Evolutionary conservation across 805 yeast species (phyloP), one percentile per base, ranked within the genome.

Genomic region (Suhomyces canberraensis): DNA sequence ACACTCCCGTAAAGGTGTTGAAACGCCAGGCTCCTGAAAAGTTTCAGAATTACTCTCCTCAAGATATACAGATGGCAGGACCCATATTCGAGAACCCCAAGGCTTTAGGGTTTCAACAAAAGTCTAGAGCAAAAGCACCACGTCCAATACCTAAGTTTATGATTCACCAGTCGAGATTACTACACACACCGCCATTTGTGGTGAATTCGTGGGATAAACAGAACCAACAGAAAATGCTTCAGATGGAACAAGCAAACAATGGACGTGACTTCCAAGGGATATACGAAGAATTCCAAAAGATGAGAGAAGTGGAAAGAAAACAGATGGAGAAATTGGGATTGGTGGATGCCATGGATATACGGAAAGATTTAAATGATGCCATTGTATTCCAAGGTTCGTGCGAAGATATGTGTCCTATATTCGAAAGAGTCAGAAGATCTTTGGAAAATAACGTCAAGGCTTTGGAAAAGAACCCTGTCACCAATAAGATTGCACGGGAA

Each of bases 391-490:
- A 78, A 40, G 99, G 99, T 3, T 75, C 95, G 1, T 93, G 98
- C 59, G 57, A 67, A 29, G 95, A 88, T 43, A 93, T 91, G 98
- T 93, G 98, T 59, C 98, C 99, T 0, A 76, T 78, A 0, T 91
- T 81, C 61, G 98, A 93, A 61, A 74, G 98, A 50, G 84, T 90
- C 1, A 75, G 95, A 54, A 75, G 99, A 62, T 76, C 84, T 3
- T 78, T 81, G 39, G 96, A 93, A 56, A 88, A 89, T 50, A 90
- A 90, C 48, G 93, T 89, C 25, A 82, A 85, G 39, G 69, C 74
- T 8, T 71, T 81, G 48, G 98, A 93, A 61, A 81, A 71, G 45
- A 88, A 83, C 42, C 76, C 80, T 2, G 41, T 41, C 1, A 64
- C 64, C 0, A 69, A 78, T 3, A 72, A 65, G 43, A 82, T 88